Percentiles rank a stretch among this genome's conserved stretches.
phyloP scores from a whole-genome alignment of 1,284 basidiomycete genomes.

The Farysia itapuensis region DNA sequence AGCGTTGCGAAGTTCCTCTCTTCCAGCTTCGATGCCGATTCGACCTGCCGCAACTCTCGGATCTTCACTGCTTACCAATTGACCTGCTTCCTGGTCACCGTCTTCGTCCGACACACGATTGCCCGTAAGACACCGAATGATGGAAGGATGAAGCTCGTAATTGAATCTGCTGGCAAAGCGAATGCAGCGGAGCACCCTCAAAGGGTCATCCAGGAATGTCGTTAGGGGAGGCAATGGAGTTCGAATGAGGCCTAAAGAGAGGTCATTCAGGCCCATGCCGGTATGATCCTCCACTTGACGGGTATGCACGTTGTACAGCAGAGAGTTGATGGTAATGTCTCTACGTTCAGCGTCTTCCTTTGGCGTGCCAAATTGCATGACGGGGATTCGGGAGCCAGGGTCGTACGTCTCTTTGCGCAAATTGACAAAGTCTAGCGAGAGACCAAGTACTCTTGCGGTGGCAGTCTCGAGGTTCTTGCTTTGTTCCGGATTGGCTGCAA shows the following conservation, averaged over 20 bases:
- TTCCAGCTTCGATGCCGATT: conserved; percentile 15
- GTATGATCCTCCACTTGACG: conserved; percentile 87
- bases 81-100: background rate
- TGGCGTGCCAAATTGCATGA: conserved; percentile 84
- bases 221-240: conserved; percentile 83
- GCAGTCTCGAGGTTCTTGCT: conserved; percentile 98
- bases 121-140: conserved; percentile 60
- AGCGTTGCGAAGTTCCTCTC: conserved; percentile 64
- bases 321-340: conserved; percentile 91
- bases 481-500: conserved; percentile 93
- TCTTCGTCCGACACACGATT: conserved; percentile 3
- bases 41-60: conserved; percentile 10
- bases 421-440: conserved; percentile 93
- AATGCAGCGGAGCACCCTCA: conserved; percentile 85
- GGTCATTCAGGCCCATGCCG: conserved; percentile 76
- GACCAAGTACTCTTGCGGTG: conserved; percentile 77
- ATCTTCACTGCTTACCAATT: conserved; percentile 20
- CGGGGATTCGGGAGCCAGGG: conserved; percentile 82
- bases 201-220: conserved; percentile 92
- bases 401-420: conserved; percentile 87
- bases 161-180: conserved; percentile 89
- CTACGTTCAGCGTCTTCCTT: conserved; percentile 85
- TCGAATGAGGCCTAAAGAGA: conserved; percentile 77
- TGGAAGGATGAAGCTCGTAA: conserved; percentile 75
- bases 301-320: conserved; percentile 95